Percentiles rank a stretch among this genome's conserved stretches.
phyloP scores from a whole-genome alignment of 2,329 filamentous ascomycete genomes.

The Talaromyces sp. region DNA sequence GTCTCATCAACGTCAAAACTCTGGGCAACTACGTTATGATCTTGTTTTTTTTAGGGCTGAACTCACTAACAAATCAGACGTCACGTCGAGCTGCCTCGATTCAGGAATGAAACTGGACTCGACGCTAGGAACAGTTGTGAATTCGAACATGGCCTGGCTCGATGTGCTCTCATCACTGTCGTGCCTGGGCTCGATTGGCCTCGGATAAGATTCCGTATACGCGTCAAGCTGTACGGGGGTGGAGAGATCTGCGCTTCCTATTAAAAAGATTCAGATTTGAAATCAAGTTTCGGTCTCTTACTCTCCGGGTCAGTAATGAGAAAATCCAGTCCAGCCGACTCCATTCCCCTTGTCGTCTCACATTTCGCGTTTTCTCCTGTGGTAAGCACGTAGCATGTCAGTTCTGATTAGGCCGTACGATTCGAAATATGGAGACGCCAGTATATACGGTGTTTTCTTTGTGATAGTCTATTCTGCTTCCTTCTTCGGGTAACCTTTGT shows the following conservation, averaged over 20 bases:
- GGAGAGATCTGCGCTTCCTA: not conserved
- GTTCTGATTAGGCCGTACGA: not conserved
- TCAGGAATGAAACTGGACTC: not conserved
- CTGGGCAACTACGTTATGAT: not conserved
- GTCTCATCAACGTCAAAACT: not conserved
- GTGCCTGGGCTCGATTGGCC: not conserved
- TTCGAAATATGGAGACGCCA: not conserved
- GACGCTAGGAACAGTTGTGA: not conserved
- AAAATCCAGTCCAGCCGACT: not conserved
- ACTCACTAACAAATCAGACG: not conserved
- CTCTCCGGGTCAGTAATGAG: not conserved
- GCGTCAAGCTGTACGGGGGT: not conserved
- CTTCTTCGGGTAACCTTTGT: not conserved
- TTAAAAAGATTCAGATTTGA: not conserved
- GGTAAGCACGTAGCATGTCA: not conserved
- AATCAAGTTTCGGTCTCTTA: not conserved
- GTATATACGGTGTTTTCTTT: not conserved
- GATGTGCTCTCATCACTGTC: not conserved
- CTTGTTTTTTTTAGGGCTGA: not conserved
- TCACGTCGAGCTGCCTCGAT: not conserved
- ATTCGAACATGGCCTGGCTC: not conserved
- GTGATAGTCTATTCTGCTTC: not conserved
- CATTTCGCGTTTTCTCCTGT: not conserved
- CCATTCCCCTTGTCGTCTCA: not conserved
- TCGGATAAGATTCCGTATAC: not conserved